Evolutionary conservation across 345 rosid species (phyloP).

Genomic region (Populus pruinosa): DNA sequence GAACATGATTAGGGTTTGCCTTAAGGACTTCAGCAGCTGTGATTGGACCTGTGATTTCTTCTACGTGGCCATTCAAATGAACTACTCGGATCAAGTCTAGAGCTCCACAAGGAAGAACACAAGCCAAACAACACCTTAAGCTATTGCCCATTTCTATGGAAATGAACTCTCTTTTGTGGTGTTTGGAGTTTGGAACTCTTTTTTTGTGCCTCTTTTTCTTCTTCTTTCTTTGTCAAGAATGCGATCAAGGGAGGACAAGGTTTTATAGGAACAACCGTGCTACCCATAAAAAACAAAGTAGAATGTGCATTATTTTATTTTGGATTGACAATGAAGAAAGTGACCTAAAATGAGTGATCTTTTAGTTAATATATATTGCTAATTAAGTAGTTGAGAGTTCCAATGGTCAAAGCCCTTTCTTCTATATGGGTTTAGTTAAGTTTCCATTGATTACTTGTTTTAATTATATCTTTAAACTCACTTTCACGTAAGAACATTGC

Average conservation of each 20-base stretch:
- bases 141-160: constrained; percentile 67
- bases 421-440: not conserved
- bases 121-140: constrained; percentile 85
- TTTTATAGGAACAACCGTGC: constrained; percentile 27
- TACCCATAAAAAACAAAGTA: not conserved
- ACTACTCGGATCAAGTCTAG: constrained; percentile 90
- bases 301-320: not conserved
- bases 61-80: constrained; percentile 76
- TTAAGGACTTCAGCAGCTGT: constrained; percentile 78
- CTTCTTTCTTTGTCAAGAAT: constrained; percentile 2
- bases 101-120: constrained; percentile 94
- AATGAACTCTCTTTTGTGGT: not conserved
- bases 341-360: not conserved
- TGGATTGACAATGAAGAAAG: not conserved
- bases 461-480: not conserved
- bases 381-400: not conserved
- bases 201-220: not conserved
- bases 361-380: not conserved
- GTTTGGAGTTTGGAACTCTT: not conserved
- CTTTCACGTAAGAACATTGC: not conserved
- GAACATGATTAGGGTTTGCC: constrained; percentile 76
- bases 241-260: constrained; percentile 7
- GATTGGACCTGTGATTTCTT: constrained; percentile 67
- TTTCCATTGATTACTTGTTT: not conserved
- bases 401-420: not conserved